Conservation (phyloP, 2,329 filamentous ascomycete species). For the Orbilia oligospora region DNA sequence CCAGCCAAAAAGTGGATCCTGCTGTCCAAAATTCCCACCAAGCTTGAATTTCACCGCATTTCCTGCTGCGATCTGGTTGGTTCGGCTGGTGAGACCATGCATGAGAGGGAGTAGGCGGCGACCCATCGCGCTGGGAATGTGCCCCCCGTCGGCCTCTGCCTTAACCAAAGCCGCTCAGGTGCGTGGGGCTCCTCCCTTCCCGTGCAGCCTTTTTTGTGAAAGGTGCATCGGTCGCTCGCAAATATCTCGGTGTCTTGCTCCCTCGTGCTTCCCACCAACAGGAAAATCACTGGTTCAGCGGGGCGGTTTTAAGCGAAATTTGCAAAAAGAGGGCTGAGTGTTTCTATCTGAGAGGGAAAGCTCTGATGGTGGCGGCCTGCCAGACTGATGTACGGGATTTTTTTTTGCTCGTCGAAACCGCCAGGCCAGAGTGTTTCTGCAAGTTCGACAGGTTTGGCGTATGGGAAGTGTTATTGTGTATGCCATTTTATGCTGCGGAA, state of each 20-base stretch:
- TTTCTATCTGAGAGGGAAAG: slow-evolving; percentile 56
- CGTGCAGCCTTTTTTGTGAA: slow-evolving; percentile 32
- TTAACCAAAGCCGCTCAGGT: slow-evolving; percentile 55
- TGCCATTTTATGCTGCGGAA: slow-evolving; percentile 47
- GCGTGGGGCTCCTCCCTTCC: slow-evolving; percentile 60
- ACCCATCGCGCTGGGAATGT: slow-evolving; percentile 61
- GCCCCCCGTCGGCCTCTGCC: slow-evolving; percentile 29
- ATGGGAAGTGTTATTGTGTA: slow-evolving; percentile 17
- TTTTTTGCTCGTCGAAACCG: slow-evolving; percentile 42
- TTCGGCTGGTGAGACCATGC: slow-evolving; percentile 60
- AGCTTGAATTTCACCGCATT: slow-evolving; percentile 57
- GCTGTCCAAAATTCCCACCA: slow-evolving; percentile 51
- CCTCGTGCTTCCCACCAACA: slow-evolving; percentile 60
- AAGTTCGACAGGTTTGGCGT: slow-evolving; percentile 26
- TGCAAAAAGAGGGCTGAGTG: slow-evolving; percentile 60
- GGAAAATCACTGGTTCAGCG: slow-evolving; percentile 53
- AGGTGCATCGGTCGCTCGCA: slow-evolving; percentile 16
- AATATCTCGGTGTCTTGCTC: slow-evolving; percentile 53
- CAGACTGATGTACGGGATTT: slow-evolving; percentile 45
- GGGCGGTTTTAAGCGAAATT: slow-evolving; percentile 61
- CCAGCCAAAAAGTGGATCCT: slow-evolving; percentile 53
- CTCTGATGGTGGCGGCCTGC: slow-evolving; percentile 37
- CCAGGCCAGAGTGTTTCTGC: slow-evolving; percentile 41
- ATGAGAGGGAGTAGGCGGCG: slow-evolving; percentile 60
- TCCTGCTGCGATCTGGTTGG: slow-evolving; percentile 52